These are phyloP conservation scores for Mariannaea elegans DNA, from an alignment of 2,329 filamentous ascomycete genomes.

Conservation along the genomic window DNA sequence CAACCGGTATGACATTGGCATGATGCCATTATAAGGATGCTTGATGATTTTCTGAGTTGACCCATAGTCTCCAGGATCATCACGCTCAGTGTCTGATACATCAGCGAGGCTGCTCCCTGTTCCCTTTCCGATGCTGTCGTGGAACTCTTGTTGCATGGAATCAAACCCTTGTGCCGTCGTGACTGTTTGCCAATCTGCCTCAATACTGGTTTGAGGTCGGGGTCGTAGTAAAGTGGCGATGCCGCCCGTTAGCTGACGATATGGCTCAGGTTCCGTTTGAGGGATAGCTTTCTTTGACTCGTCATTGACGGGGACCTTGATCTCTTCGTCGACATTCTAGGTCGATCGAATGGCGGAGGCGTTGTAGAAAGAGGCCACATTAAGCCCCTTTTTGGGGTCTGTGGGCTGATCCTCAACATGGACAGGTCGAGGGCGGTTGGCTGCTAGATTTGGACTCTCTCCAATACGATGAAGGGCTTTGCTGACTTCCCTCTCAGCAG, in stretches of 20 bases:
- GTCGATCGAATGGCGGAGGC: constrained; percentile 48
- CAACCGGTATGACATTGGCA: constrained; percentile 28
- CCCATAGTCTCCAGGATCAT: constrained; percentile 31
- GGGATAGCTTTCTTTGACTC: constrained; percentile 11
- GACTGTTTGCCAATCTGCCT: constrained; percentile 49
- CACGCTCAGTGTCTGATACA: constrained; percentile 48
- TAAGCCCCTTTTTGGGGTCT: constrained; percentile 12
- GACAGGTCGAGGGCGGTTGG: background rate
- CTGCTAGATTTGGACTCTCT: constrained; percentile 29
- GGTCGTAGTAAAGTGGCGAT: constrained; percentile 31
- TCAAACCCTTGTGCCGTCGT: constrained; percentile 42
- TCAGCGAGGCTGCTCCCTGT: constrained; percentile 57
- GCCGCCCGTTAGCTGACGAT: constrained; percentile 23
- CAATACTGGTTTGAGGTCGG: constrained; percentile 27
- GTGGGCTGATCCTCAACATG: constrained; percentile 9
- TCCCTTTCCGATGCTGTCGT: constrained; percentile 39
- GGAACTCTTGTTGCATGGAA: constrained; percentile 31
- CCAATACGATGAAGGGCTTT: constrained; percentile 46
- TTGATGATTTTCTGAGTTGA: constrained; percentile 41
- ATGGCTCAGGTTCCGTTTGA: constrained; percentile 3
- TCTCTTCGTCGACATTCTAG: constrained; percentile 52
- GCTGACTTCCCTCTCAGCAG: constrained; percentile 55
- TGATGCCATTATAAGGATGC: constrained; percentile 30
- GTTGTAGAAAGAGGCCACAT: constrained; percentile 47
- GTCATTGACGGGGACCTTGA: constrained; percentile 47